phyloP scores from a whole-genome alignment of 768 basidiomycete species.

The Kwoniella europaea region DNA sequence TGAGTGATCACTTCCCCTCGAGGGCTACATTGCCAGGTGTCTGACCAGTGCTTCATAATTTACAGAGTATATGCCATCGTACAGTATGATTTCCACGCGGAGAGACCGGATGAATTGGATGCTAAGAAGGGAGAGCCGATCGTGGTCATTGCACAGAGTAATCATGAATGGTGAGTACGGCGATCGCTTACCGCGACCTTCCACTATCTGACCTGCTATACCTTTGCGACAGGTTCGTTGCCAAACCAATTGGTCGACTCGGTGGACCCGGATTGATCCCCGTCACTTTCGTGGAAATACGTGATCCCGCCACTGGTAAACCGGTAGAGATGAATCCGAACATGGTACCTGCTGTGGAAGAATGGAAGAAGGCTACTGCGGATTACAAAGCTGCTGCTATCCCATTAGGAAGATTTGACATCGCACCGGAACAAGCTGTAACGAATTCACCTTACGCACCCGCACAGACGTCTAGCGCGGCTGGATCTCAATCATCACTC shows the following conservation, averaged over 20 bases:
- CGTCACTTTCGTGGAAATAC: slow-evolving; percentile 93
- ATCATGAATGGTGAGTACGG: slow-evolving; percentile 81
- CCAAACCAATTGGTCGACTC: slow-evolving; percentile 92
- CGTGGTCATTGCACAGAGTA: slow-evolving; percentile 98
- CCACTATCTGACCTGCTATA: neutral
- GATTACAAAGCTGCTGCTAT: slow-evolving; percentile 96
- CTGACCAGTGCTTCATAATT: slow-evolving; percentile 50
- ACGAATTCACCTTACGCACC: slow-evolving; percentile 46
- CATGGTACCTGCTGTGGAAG: slow-evolving; percentile 92
- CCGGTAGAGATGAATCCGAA: slow-evolving; percentile 68
- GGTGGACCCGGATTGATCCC: slow-evolving; percentile 97
- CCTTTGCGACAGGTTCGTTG: slow-evolving; percentile 70
- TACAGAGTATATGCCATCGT: slow-evolving; percentile 91
- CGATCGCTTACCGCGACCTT: neutral
- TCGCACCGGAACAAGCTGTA: slow-evolving; percentile 59
- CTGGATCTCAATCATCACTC: slow-evolving; percentile 18
- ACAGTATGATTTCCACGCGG: slow-evolving; percentile 92
- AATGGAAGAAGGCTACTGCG: slow-evolving; percentile 95
- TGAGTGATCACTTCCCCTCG: slow-evolving; percentile 8
- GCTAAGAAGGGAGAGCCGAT: slow-evolving; percentile 92
- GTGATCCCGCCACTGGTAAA: slow-evolving; percentile 84
- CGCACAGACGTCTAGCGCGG: slow-evolving; percentile 7
- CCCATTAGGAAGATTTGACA: slow-evolving; percentile 86
- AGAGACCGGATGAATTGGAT: slow-evolving; percentile 93
- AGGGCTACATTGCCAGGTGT: no score